Evolutionary conservation across 1,139 yeast species (phyloP).

Genomic region (Petasospora fabianii): DNA sequence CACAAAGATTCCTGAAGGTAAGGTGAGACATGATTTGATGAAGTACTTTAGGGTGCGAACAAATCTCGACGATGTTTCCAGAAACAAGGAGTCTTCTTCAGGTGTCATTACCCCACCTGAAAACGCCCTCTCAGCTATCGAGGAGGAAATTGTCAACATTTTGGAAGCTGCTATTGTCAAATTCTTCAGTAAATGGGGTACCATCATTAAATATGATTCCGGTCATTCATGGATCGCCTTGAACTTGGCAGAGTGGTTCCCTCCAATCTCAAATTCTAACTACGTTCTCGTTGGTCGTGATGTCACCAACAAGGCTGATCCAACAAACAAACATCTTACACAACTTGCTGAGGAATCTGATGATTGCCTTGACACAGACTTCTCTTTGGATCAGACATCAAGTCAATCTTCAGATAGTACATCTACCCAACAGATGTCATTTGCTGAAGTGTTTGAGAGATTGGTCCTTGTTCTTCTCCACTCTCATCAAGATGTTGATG

Average conservation of each 20-base stretch:
- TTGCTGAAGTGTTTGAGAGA: constrained; percentile 72
- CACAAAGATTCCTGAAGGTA: constrained; percentile 30
- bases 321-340: constrained; percentile 21
- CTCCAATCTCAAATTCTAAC: constrained; percentile 37
- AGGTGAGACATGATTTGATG: constrained; percentile 48
- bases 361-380: constrained; percentile 7
- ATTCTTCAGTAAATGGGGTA: constrained; percentile 77
- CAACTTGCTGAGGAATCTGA: constrained; percentile 16
- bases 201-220: constrained; percentile 70
- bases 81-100: constrained; percentile 4
- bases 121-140: constrained; percentile 36
- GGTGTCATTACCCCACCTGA: constrained; percentile 18
- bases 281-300: constrained; percentile 38
- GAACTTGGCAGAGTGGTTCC: constrained; percentile 87
- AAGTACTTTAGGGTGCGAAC: constrained; percentile 46
- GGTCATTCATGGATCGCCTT: constrained; percentile 86
- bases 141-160: constrained; percentile 50
- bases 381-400: constrained; percentile 12
- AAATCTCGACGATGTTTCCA: constrained; percentile 8
- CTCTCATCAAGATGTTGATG: constrained; percentile 45
- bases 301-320: constrained; percentile 17
- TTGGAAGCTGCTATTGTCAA: constrained; percentile 59
- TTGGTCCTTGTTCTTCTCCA: constrained; percentile 73
- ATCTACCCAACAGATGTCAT: constrained; percentile 36
- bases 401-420: constrained; percentile 8